Base-by-base conservation (phyloP, 73 alveolate species). In the Paraurostyla sp. region DNA sequence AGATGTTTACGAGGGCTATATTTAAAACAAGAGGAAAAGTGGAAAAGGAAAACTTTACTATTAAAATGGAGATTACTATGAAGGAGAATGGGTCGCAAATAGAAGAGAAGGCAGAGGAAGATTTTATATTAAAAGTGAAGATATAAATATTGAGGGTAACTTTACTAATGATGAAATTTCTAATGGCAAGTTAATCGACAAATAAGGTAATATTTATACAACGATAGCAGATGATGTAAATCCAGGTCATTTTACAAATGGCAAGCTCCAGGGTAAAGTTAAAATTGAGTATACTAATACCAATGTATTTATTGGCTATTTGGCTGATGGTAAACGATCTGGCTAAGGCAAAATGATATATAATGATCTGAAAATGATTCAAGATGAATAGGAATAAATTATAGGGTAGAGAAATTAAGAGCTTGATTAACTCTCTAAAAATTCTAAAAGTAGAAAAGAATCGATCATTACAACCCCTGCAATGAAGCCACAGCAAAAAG, bases 11-110 rank as follows among this genome's bases (percentile, higher is more conserved):
- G 83, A 76, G 76, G 89, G 93, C 2, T 69, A 60, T 69, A 78
- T 68, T 49, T 69, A 56, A 33, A 80, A 49, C 20, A 76, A 87
- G 46, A 75, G 86, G 75, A 84, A 73, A 76, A 57, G 56, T 57
- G 95, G 97, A 15, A 90, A 80, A 65, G 97, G 97, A 35, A 76
- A 50, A 27, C 62, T 80, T 48, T 46, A 76, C 50, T 94, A 71
- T 60, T 16, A 30, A 0, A 94, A 95, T 49, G 95, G 97, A 9
- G 89, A 93, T 51, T 62, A 45, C 42, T 95, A 95, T 83, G 87
- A 89, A 56, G 98, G 98, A 29, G 94, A 91, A 58, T 94, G 89
- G 92, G 76, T 62, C 32, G 45, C 76, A 40, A 95, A 85, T 60
- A 65, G 84, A 60, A 73, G 91, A 46, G 83, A 73, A 51, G 98